Conservation (phyloP, 164 flowering plant species). For the Warburgia ugandensis region DNA sequence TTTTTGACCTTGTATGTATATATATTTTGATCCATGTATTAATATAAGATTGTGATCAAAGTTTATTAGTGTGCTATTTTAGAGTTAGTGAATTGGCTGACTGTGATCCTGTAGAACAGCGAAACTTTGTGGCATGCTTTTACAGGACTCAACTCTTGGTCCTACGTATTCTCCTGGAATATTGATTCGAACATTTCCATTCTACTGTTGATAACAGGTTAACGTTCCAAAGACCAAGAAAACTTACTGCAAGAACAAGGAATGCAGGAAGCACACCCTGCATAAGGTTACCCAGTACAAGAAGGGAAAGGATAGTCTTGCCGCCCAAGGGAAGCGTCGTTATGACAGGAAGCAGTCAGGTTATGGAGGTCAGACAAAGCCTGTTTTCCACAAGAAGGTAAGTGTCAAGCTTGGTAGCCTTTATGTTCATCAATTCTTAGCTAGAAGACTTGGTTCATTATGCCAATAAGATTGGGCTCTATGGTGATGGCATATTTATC, state of each 20-base stretch:
- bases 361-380: slow-evolving; percentile 12
- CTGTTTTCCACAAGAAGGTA: slow-evolving; percentile 13
- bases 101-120: too few relatives aligned
- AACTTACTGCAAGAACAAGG: slow-evolving; percentile 13
- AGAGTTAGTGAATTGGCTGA: too few relatives aligned
- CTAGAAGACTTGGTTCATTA: not conserved
- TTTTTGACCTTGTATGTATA: too few relatives aligned
- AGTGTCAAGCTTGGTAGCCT: not conserved
- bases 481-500: not conserved
- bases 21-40: too few relatives aligned
- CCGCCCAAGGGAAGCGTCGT: slow-evolving; percentile 11
- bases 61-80: too few relatives aligned
- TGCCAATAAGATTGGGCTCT: not conserved
- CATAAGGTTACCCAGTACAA: slow-evolving; percentile 14
- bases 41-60: too few relatives aligned
- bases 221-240: slow-evolving; percentile 14
- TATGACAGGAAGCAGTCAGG: slow-evolving; percentile 13
- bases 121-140: too few relatives aligned
- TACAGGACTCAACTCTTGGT: too few relatives aligned
- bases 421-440: not conserved
- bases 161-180: too few relatives aligned
- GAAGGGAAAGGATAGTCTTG: slow-evolving; percentile 12
- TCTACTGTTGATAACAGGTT: not conserved
- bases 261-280: slow-evolving; percentile 11
- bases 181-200: too few relatives aligned